These are phyloP conservation scores for Solanum peruvianum DNA, from an alignment of 257 asterid genomes.

Conservation along the genomic window DNA sequence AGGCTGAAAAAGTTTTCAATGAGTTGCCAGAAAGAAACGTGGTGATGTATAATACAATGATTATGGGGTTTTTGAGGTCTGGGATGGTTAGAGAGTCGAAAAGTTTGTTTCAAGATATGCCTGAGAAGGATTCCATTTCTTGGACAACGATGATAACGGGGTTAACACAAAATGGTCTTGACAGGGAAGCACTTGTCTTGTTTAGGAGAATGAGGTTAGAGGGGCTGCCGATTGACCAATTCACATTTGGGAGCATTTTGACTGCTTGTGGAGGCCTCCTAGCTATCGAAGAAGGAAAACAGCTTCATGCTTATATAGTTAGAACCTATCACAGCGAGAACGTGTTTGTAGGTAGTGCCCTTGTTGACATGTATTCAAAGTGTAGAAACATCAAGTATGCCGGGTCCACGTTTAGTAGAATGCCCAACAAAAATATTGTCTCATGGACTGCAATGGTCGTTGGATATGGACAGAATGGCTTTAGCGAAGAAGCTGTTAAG, in stretches of 20 bases:
- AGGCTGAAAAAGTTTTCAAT: slow-evolving; percentile 45
- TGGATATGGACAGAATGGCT: slow-evolving; percentile 91
- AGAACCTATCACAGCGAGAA: slow-evolving; percentile 49
- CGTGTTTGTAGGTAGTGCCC: slow-evolving; percentile 82
- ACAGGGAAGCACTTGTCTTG: slow-evolving; percentile 35
- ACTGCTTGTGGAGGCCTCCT: slow-evolving; percentile 73
- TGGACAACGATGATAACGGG: slow-evolving; percentile 90
- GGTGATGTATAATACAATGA: slow-evolving; percentile 27
- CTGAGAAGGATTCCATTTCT: slow-evolving; percentile 69
- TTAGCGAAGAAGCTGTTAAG: slow-evolving; percentile 72
- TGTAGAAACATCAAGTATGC: slow-evolving; percentile 61
- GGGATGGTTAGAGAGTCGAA: slow-evolving; percentile 25
- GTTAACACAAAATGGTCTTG: slow-evolving; percentile 49
- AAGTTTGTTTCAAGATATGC: slow-evolving; percentile 42
- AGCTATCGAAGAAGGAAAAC: slow-evolving; percentile 62
- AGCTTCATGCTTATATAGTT: slow-evolving; percentile 57
- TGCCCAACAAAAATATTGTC: slow-evolving; percentile 54
- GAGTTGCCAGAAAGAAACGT: slow-evolving; percentile 29
- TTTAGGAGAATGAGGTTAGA: slow-evolving; percentile 55
- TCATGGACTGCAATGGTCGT: slow-evolving; percentile 96
- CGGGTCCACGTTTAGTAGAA: slow-evolving; percentile 47
- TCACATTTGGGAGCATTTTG: slow-evolving; percentile 73
- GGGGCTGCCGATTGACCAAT: slow-evolving; percentile 58
- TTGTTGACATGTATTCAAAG: slow-evolving; percentile 83
- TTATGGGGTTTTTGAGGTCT: slow-evolving; percentile 26